These are phyloP conservation scores for Daldinia caldariorum DNA, from an alignment of 495 filamentous ascomycete species.

Conservation along the genomic window DNA sequence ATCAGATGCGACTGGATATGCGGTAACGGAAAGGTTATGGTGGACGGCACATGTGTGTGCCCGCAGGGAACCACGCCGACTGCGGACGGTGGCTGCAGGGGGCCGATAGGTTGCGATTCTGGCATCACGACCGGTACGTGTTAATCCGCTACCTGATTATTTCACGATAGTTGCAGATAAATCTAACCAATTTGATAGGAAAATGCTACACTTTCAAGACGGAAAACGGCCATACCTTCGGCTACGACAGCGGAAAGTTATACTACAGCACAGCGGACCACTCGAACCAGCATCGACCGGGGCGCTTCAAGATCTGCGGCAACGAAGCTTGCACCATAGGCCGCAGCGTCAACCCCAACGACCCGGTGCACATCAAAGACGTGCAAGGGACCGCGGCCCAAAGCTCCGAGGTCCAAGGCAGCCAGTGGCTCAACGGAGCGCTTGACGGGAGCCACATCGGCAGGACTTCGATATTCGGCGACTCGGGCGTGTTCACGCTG, in stretches of 20 bases:
- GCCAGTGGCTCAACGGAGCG: constrained; percentile 23
- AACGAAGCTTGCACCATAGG: constrained; percentile 21
- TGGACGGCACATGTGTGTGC: constrained; percentile 23
- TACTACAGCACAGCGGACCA: constrained; percentile 30
- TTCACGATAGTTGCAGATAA: background rate
- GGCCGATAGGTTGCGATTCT: constrained; percentile 20
- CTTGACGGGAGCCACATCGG: constrained; percentile 25
- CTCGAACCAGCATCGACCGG: constrained; percentile 19
- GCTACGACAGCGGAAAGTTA: constrained; percentile 20
- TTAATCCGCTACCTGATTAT: background rate
- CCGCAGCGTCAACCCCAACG: constrained; percentile 22
- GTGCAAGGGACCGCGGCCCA: constrained; percentile 16
- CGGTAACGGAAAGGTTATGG: constrained; percentile 18
- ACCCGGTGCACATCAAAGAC: constrained; percentile 18
- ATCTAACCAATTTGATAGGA: constrained; percentile 11
- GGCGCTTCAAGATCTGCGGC: constrained; percentile 26
- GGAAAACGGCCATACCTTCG: constrained; percentile 29
- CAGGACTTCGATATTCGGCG: constrained; percentile 9
- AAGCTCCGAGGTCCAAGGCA: constrained; percentile 19
- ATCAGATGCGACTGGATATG: constrained; percentile 11
- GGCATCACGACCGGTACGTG: constrained; percentile 26
- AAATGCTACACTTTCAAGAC: constrained; percentile 21
- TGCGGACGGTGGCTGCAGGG: constrained; percentile 12
- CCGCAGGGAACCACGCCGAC: constrained; percentile 9
- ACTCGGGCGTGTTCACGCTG: constrained; percentile 23